These are phyloP conservation scores for Epichloe uncinata DNA, from an alignment of 2,329 filamentous ascomycete genomes.

Conservation along the genomic window DNA sequence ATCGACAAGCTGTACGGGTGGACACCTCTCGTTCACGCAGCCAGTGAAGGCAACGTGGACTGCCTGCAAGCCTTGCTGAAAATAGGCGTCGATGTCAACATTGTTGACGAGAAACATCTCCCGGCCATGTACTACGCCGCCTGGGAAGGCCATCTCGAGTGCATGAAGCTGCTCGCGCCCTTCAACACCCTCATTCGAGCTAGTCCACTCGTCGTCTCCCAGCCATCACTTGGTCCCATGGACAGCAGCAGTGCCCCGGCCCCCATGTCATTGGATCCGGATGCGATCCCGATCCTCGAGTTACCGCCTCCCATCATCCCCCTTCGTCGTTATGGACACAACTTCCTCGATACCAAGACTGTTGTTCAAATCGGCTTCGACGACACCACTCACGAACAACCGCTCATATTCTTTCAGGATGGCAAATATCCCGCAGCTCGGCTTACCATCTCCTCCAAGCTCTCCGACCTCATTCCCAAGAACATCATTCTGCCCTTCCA, in stretches of 20 bases:
- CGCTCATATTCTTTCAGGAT: slow-evolving; percentile 91
- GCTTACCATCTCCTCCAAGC: slow-evolving; percentile 90
- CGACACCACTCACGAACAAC: slow-evolving; percentile 53
- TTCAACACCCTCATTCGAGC: slow-evolving; percentile 31
- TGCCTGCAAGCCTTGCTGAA: slow-evolving; percentile 74
- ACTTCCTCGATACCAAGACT: slow-evolving; percentile 95
- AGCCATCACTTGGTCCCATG: slow-evolving; percentile 29
- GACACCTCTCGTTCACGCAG: slow-evolving; percentile 93
- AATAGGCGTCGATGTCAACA: slow-evolving; percentile 62
- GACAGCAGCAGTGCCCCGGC: slow-evolving; percentile 37
- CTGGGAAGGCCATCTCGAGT: slow-evolving; percentile 92
- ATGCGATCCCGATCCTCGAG: slow-evolving; percentile 84
- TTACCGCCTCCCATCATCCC: slow-evolving; percentile 94
- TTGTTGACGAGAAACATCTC: slow-evolving; percentile 81
- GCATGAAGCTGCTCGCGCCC: slow-evolving; percentile 74
- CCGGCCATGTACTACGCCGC: slow-evolving; percentile 97
- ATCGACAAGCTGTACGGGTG: slow-evolving; percentile 93
- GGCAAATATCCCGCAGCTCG: slow-evolving; percentile 92
- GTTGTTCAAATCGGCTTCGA: slow-evolving; percentile 90
- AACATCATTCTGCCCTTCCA: slow-evolving; percentile 93
- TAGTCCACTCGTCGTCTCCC: slow-evolving; percentile 30
- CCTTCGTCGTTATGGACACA: slow-evolving; percentile 86
- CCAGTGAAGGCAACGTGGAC: slow-evolving; percentile 86
- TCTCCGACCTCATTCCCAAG: slow-evolving; percentile 89
- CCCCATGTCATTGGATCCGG: slow-evolving; percentile 59